Conservation (phyloP, 140 eudicot genomes). For the Bidens hawaiensis region DNA sequence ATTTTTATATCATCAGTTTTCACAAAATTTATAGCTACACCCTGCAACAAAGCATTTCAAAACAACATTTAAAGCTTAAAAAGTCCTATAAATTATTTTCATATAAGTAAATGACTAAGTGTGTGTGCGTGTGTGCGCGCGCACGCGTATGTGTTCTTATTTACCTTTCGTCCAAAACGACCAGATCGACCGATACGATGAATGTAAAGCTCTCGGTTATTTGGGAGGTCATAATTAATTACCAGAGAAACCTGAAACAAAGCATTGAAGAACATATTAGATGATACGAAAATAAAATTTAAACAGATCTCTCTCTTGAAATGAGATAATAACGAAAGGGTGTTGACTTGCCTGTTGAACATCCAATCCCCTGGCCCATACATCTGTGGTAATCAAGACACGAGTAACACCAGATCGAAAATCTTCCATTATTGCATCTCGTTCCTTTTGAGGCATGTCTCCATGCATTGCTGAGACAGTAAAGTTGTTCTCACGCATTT, state of each 20-base stretch:
- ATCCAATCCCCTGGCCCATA: constrained; percentile 98
- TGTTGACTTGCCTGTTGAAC: constrained; percentile 74
- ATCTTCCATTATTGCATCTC: constrained; percentile 94
- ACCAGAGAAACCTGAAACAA: constrained; percentile 79
- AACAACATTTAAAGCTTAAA: neutral
- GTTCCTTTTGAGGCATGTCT: constrained; percentile 96
- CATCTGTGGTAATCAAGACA: constrained; percentile 92
- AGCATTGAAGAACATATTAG: constrained; percentile 6
- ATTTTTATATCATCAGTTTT: constrained; percentile 88
- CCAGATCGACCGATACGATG: constrained; percentile 99
- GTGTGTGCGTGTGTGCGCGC: no score
- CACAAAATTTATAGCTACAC: constrained; percentile 96
- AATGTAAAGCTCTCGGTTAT: constrained; percentile 94
- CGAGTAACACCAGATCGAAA: constrained; percentile 77
- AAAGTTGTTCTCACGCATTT: constrained; percentile 93
- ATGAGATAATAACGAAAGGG: neutral
- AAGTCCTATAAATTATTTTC: neutral
- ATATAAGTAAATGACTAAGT: no score
- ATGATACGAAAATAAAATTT: neutral
- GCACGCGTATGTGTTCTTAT: no score
- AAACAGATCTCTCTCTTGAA: neutral
- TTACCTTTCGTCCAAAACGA: constrained; percentile 99
- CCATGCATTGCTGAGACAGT: constrained; percentile 98
- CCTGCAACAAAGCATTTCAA: constrained; percentile 48
- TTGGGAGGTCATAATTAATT: constrained; percentile 93